A percentile compares a stretch with the other conserved stretches of the same genome.
Evolutionary conservation across 2,329 filamentous ascomycete species (phyloP).

Genomic region (Cladosporium sp.): DNA sequence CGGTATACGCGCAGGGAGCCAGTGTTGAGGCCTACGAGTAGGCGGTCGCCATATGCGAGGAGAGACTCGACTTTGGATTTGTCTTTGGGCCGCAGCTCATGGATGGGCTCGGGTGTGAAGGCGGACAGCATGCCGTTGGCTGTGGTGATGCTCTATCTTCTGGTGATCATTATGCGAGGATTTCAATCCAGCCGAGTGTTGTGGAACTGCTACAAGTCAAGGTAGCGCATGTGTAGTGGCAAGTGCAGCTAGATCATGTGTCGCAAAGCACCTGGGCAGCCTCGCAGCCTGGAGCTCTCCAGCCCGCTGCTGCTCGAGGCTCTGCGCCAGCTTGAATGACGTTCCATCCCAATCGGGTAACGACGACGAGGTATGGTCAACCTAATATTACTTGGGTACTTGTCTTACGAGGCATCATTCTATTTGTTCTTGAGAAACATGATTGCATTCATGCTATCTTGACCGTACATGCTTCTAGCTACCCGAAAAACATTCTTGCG

Average conservation of each 20-base stretch:
- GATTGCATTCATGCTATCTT: neutral
- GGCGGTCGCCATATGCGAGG: constrained; percentile 85
- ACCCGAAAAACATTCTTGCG: neutral
- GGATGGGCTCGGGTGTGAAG: constrained; percentile 92
- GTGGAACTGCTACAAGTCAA: neutral
- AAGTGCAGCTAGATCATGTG: neutral
- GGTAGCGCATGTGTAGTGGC: neutral
- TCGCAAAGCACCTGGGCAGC: neutral
- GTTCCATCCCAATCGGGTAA: constrained; percentile 17
- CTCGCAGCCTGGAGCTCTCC: neutral
- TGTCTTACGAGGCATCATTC: neutral
- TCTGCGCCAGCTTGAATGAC: neutral
- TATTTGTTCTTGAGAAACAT: neutral
- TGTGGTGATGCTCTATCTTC: neutral
- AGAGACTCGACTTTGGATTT: constrained; percentile 97
- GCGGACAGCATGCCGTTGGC: constrained; percentile 70
- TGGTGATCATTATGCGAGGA: constrained; percentile 19
- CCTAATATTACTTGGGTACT: neutral
- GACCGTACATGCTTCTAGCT: neutral
- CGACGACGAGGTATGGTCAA: constrained; percentile 14
- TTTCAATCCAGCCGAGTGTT: neutral
- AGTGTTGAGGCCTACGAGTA: constrained; percentile 89
- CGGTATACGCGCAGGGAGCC: constrained; percentile 89
- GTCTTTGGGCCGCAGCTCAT: constrained; percentile 94
- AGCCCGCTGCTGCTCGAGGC: neutral